Base-by-base conservation (phyloP, 169 alveolate species). In the Plasmodium vinckei region DNA sequence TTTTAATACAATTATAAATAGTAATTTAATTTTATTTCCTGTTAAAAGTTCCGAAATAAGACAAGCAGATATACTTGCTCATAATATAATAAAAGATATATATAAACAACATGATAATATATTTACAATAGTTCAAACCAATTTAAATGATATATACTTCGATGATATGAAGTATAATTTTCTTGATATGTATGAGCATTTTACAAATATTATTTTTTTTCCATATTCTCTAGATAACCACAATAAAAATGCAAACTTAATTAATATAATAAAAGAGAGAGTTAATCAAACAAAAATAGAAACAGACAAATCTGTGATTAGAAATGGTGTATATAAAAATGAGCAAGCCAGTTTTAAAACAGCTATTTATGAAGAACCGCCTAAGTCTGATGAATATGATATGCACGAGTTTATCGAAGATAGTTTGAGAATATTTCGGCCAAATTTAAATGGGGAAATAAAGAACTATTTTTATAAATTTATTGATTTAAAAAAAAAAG, bases 371-470 rank as follows among this genome's bases (percentile, higher is more conserved):
- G 15, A 5, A 57, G 65, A 12, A 2, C 13, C 65, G 5, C 4
- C 65, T 1, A 5, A 19, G 3, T 23, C 4, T 6, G 27, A 69
- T 10, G 27, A 64, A 13, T 21, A 67, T 0, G 59, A 82, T 9
- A 49, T 82, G 63, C n/a, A n/a, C 4, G 79, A 82, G n/a, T 49
- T 82, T 6, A 71, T 82, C 6, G 90, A 82, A 9, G 90, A 82
- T 15, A 82, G 90, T 15, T n/a, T 82, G 15, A 60, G 90, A 59
- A 82, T 82, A 13, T 82, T 82, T 61, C 72, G 63, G 6, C 90
- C 90, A 0, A 47, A 46, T 17, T 27, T 82, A 13, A 82, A 72
- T 27, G 71, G 44, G 9, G 90, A 82, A 27, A 82, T 84, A 33
- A 82, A 27, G 47, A 82, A 82, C 27, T 82, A 53, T 49, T 82